phyloP scores from a whole-genome alignment of 2,329 filamentous ascomycete genomes.

The Pseudogymnoascus sp. region DNA sequence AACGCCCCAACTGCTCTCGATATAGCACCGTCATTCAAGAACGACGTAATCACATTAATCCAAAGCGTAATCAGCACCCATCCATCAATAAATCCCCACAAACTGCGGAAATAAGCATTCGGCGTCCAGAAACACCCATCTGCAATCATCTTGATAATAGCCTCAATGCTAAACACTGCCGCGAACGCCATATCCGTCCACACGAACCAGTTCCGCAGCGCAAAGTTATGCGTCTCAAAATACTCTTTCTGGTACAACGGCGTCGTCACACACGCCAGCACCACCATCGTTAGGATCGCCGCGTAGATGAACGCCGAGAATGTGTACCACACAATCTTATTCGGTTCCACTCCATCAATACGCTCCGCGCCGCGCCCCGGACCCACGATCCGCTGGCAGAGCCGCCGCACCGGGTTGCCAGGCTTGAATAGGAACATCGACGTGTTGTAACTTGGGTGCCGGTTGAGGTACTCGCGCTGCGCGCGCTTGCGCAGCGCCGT shows the following conservation, averaged over 20 bases:
- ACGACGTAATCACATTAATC: constrained; percentile 83
- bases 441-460: constrained; percentile 86
- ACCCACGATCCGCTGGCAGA: constrained; percentile 86
- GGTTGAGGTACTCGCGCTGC: constrained; percentile 81
- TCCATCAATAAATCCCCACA: constrained; percentile 94
- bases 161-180: constrained; percentile 76
- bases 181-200: constrained; percentile 91
- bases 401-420: constrained; percentile 65
- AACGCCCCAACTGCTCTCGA: constrained; percentile 92
- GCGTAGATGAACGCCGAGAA: constrained; percentile 93
- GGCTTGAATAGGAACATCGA: constrained; percentile 82
- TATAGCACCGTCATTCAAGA: constrained; percentile 74
- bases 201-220: constrained; percentile 79
- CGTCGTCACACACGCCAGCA: constrained; percentile 89
- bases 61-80: constrained; percentile 87
- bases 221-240: constrained; percentile 54
- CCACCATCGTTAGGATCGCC: constrained; percentile 94
- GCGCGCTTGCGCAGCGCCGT: constrained; percentile 76
- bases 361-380: constrained; percentile 81
- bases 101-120: constrained; percentile 92
- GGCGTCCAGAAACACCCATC: constrained; percentile 96
- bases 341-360: constrained; percentile 83
- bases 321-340: constrained; percentile 82
- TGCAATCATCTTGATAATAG: constrained; percentile 84
- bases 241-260: constrained; percentile 90